A percentile compares a stretch with the other conserved stretches of the same genome.
phyloP scores from a whole-genome alignment of 352 stramenopile species.

The Phytophthora agathidicida region DNA sequence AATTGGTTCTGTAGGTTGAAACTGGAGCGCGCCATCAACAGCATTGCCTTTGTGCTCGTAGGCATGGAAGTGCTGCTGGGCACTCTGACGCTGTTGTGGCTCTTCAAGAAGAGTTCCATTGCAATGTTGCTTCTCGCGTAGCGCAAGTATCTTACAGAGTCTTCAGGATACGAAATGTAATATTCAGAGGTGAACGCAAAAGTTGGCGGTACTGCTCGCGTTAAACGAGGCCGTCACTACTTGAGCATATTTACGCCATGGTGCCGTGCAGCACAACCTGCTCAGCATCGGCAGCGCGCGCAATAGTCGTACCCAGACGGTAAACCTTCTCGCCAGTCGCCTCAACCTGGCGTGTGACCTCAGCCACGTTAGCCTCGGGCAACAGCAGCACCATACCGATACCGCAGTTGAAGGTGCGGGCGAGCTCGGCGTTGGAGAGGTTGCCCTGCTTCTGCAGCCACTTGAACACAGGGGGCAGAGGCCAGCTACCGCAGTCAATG shows the following conservation, averaged over 20 bases:
- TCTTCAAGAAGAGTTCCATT: constrained; percentile 17
- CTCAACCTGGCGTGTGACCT: constrained; percentile 86
- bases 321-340: constrained; percentile 91
- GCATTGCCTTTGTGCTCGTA: constrained; percentile 62
- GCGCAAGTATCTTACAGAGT: constrained; percentile 9
- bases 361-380: constrained; percentile 86
- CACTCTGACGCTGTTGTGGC: constrained; percentile 45
- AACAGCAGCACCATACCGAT: constrained; percentile 99
- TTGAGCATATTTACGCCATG: constrained; percentile 54
- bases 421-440: constrained; percentile 95
- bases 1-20: constrained; percentile 39
- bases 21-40: constrained; percentile 69
- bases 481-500: constrained; percentile 92
- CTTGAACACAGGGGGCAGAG: constrained; percentile 96
- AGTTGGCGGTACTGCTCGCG: constrained; percentile 10
- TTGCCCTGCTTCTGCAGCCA: constrained; percentile 95
- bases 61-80: constrained; percentile 59
- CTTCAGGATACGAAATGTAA: constrained; percentile 25
- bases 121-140: background rate
- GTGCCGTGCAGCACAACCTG: constrained; percentile 86
- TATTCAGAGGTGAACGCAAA: constrained; percentile 31
- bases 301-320: constrained; percentile 87
- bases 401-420: constrained; percentile 99
- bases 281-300: constrained; percentile 55
- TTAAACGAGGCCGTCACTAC: constrained; percentile 18